phyloP scores from a whole-genome alignment of 495 filamentous ascomycete species.

The Lophiostoma macrostomum region DNA sequence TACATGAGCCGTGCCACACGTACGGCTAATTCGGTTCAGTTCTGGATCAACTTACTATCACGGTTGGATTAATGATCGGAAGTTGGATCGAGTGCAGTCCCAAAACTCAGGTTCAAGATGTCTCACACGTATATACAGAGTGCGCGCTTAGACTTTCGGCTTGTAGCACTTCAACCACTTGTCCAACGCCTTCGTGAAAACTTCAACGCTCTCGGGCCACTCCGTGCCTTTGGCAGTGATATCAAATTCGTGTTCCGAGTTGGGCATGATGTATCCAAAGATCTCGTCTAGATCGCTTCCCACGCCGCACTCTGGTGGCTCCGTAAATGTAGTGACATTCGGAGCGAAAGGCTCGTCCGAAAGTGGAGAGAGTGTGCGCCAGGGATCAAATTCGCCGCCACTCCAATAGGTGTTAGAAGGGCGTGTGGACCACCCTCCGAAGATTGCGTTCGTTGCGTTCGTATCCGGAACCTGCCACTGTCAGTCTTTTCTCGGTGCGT shows the following conservation, averaged over 20 bases:
- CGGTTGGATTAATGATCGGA: too few species aligned
- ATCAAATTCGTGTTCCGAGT: slow-evolving; percentile 55
- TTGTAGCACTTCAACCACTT: slow-evolving; percentile 51
- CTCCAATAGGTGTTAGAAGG: slow-evolving; percentile 57
- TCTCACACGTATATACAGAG: too few species aligned
- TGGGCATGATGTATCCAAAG: slow-evolving; percentile 52
- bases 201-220: slow-evolving; percentile 38
- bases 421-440: slow-evolving; percentile 57
- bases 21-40: too few species aligned
- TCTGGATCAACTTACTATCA: too few species aligned
- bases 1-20: too few species aligned
- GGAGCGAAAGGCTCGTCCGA: slow-evolving; percentile 47
- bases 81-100: too few species aligned
- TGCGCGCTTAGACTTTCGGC: too few species aligned
- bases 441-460: slow-evolving; percentile 44
- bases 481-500: too few species aligned
- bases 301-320: slow-evolving; percentile 48
- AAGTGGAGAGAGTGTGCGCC: slow-evolving; percentile 53
- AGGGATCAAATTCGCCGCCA: slow-evolving; percentile 58
- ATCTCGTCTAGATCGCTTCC: slow-evolving; percentile 40
- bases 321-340: slow-evolving; percentile 34
- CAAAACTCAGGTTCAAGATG: too few species aligned
- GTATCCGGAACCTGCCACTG: too few species aligned
- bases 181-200: slow-evolving; percentile 45
- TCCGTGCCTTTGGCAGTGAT: slow-evolving; percentile 39